Conservation (phyloP, 495 filamentous ascomycete genomes). For the Cercophora scortea region DNA sequence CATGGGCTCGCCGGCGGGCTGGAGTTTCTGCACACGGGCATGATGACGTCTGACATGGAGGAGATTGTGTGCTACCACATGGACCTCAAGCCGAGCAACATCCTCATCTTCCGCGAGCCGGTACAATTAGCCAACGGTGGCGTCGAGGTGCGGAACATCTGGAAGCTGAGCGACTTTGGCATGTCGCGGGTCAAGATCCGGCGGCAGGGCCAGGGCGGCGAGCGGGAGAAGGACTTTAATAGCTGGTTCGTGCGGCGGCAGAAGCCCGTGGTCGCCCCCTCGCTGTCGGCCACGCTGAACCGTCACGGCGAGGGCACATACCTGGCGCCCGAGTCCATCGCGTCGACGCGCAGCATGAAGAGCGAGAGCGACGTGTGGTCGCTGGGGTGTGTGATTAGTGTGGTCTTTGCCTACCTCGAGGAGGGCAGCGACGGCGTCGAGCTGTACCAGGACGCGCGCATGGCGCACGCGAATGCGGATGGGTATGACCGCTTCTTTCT, state of each 20-base stretch:
- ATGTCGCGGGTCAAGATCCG: conserved; percentile 27
- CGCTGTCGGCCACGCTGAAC: conserved; percentile 14
- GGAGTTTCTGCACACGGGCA: conserved; percentile 27
- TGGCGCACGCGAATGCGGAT: conserved; percentile 8
- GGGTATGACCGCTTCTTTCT: conserved; percentile 25
- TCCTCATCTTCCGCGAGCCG: conserved; percentile 24
- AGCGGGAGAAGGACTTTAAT: conserved; percentile 13
- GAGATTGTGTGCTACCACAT: conserved; percentile 30
- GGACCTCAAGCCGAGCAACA: conserved; percentile 31
- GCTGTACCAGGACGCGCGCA: conserved; percentile 16
- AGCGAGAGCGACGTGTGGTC: conserved; percentile 30
- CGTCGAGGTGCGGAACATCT: conserved; percentile 13
- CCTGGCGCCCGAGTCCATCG: conserved; percentile 23
- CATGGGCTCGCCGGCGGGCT: conserved; percentile 25
- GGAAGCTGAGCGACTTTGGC: conserved; percentile 35
- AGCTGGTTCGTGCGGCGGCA: conserved; percentile 9
- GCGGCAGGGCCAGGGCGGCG: conserved; percentile 4
- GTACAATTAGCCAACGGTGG: conserved; percentile 2
- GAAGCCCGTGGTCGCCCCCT: conserved; percentile 3
- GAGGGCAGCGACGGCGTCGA: conserved; percentile 21
- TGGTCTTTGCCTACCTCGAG: conserved; percentile 25
- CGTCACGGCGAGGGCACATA: conserved; percentile 21
- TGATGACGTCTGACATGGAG: conserved; percentile 15
- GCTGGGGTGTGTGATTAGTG: conserved; percentile 28
- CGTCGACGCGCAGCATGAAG: conserved; percentile 18